Percentiles rank a stretch among this genome's conserved stretches.
phyloP scores from a whole-genome alignment of 1,284 basidiomycete genomes.

The Cystobasidium slooffiae region DNA sequence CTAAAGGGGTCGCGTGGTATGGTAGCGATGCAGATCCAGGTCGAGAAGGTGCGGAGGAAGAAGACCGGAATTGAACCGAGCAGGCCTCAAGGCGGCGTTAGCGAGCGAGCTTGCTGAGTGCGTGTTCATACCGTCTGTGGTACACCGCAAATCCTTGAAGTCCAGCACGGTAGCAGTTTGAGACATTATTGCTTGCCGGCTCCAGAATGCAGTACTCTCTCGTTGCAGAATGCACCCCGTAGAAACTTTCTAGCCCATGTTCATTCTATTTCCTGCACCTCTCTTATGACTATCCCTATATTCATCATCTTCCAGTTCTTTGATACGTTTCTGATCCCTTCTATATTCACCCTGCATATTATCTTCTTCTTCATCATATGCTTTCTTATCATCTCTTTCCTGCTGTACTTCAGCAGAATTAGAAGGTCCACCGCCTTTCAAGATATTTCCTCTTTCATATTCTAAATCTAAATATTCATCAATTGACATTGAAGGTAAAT shows the following conservation, averaged over 20 bases:
- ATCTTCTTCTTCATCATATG: slow-evolving; percentile 49
- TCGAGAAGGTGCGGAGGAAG: too few species aligned
- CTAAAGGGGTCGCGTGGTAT: too few species aligned
- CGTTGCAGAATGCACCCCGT: neutral
- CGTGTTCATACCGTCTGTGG: too few species aligned
- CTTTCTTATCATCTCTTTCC: slow-evolving; percentile 47
- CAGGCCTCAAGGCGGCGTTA: too few species aligned
- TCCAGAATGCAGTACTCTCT: too few species aligned
- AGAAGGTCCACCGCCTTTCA: slow-evolving; percentile 52
- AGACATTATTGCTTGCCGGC: too few species aligned
- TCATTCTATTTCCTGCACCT: slow-evolving; percentile 53
- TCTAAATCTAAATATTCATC: slow-evolving; percentile 95
- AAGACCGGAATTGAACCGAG: too few species aligned
- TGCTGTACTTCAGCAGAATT: slow-evolving; percentile 48
- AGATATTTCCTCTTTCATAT: slow-evolving; percentile 55
- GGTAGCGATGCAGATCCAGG: too few species aligned
- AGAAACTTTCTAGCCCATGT: slow-evolving; percentile 16
- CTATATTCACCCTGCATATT: slow-evolving; percentile 47
- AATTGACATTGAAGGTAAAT: slow-evolving; percentile 92
- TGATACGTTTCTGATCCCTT: slow-evolving; percentile 45
- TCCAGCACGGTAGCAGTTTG: too few species aligned
- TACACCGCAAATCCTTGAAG: too few species aligned
- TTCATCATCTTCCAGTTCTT: slow-evolving; percentile 51
- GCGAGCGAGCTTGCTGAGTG: too few species aligned
- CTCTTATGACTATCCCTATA: slow-evolving; percentile 51